Evolutionary conservation across 2,329 filamentous ascomycete species (phyloP), one percentile per base, ranked within the genome.

Genomic region (Thielaviopsis punctulata): DNA sequence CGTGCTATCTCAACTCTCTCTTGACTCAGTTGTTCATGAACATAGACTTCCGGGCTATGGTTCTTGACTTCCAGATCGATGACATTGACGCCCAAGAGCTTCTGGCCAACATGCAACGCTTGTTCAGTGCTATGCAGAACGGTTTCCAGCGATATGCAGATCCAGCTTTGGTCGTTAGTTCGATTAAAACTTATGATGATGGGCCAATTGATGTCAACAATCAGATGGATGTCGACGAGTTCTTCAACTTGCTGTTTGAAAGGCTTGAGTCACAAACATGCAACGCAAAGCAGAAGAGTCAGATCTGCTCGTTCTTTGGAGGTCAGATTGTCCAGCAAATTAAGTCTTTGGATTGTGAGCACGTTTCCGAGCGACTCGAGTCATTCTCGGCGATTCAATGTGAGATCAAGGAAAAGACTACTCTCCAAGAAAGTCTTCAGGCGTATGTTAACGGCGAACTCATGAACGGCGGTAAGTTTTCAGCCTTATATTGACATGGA

Each of bases 191-290:
- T 0, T 90, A 89, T 54, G 86, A 94, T 33, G 84, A 88, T 54
- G 75, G 80, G 2, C 73, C 77, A 15, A 93, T 98, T 57, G 88
- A 96, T 64, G 82, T 93, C 23, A 79, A 82, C 52, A 79, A 85
- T 55, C 92, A 98, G 65, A 96, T 98, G 86, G 92, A 98, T 62
- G 92, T 95, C 4, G 92, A 96, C 59, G 89, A 95, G 63, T 98
- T 96, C 63, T 96, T 93, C 69, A 95, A 92, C 60, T 74, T 95
- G 4, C 74, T 98, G 0, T 92, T 96, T 60, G 88, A 94, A 64
- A 79, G 88, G 23, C 88, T 88, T 77, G 93, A 98, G 62, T 77
- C 79, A 8, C 86, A 95, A 60, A 79, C 96, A 57, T 65, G 75
- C 18, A 74, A 76, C 9, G 66, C 72, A 1, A 73, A 79, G n/a